A percentile compares a stretch with the other conserved stretches of the same genome.
These are phyloP conservation scores for Acacia confusa DNA, from an alignment of 306 rosid species.

Conservation along the genomic window DNA sequence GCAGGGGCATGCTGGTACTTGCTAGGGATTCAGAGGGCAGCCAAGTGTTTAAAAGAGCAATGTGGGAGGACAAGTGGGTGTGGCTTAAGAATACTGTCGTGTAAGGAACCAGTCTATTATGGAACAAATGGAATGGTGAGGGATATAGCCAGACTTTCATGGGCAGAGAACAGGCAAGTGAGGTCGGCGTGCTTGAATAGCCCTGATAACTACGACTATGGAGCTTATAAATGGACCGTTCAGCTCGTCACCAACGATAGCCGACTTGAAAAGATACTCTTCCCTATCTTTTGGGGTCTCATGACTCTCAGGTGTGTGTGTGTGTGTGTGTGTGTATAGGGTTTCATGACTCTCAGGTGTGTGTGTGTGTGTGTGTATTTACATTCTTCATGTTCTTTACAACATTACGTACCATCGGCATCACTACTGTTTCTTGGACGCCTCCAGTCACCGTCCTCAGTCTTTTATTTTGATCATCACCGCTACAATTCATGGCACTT, in stretches of 20 bases:
- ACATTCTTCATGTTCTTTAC: neutral
- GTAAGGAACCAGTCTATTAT: constrained; percentile 65
- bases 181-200: constrained; percentile 66
- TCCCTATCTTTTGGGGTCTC: constrained; percentile 92
- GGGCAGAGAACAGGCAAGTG: constrained; percentile 68
- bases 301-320: constrained; percentile 99
- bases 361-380: no score
- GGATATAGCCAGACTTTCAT: constrained; percentile 52
- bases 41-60: constrained; percentile 67
- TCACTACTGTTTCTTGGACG: neutral
- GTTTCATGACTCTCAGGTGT: constrained; percentile 97
- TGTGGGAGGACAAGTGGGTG: constrained; percentile 55
- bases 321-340: no score
- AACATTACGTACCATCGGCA: neutral
- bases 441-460: neutral
- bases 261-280: constrained; percentile 79
- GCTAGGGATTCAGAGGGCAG: constrained; percentile 82
- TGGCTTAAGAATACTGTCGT: constrained; percentile 52
- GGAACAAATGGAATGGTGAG: constrained; percentile 46
- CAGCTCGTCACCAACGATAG: constrained; percentile 77
- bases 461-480: neutral
- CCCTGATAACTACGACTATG: constrained; percentile 65
- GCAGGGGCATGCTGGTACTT: constrained; percentile 99
- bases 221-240: constrained; percentile 81
- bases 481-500: neutral